Percentiles rank a stretch among this genome's conserved stretches.
Evolutionary conservation across 495 filamentous ascomycete genomes (phyloP).

Genomic region (Penicillium verhagenii): DNA sequence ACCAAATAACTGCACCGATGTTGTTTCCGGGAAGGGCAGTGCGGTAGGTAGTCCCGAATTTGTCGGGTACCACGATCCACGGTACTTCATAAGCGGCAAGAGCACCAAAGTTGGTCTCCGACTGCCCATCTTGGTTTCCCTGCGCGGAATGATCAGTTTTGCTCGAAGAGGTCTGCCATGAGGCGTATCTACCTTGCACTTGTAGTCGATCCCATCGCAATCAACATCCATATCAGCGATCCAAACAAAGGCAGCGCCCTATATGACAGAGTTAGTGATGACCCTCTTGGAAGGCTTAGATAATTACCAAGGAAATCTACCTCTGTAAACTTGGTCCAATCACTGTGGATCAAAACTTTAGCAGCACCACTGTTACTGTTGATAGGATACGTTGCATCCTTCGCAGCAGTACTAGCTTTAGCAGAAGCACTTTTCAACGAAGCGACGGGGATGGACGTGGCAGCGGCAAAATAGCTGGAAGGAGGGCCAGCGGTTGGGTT

Average conservation of each 20-base stretch:
- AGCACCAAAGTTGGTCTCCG: slow-evolving; percentile 36
- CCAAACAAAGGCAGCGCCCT: slow-evolving; percentile 38
- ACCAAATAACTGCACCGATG: slow-evolving; percentile 42
- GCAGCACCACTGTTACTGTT: slow-evolving; percentile 13
- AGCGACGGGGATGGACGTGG: slow-evolving; percentile 22
- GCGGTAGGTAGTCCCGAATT: slow-evolving; percentile 25
- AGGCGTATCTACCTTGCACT: slow-evolving; percentile 23
- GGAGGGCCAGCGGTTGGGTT: slow-evolving; percentile 28
- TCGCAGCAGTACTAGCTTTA: slow-evolving; percentile 21
- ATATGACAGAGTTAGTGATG: not conserved
- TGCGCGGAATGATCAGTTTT: not conserved
- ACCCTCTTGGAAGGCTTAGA: not conserved
- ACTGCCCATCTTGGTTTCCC: slow-evolving; percentile 36
- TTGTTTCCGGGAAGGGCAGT: slow-evolving; percentile 33
- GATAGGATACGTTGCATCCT: slow-evolving; percentile 27
- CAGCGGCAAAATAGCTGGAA: slow-evolving; percentile 30
- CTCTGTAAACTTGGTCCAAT: slow-evolving; percentile 29
- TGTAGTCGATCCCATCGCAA: slow-evolving; percentile 37
- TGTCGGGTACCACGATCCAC: slow-evolving; percentile 38
- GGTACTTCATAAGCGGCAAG: slow-evolving; percentile 41
- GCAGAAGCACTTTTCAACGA: slow-evolving; percentile 28
- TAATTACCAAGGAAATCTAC: slow-evolving; percentile 1
- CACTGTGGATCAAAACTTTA: slow-evolving; percentile 31
- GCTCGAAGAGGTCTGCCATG: not conserved
- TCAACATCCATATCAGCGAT: slow-evolving; percentile 43